phyloP scores from a whole-genome alignment of 164 flowering plant species.

The Nelumbo lutea region DNA sequence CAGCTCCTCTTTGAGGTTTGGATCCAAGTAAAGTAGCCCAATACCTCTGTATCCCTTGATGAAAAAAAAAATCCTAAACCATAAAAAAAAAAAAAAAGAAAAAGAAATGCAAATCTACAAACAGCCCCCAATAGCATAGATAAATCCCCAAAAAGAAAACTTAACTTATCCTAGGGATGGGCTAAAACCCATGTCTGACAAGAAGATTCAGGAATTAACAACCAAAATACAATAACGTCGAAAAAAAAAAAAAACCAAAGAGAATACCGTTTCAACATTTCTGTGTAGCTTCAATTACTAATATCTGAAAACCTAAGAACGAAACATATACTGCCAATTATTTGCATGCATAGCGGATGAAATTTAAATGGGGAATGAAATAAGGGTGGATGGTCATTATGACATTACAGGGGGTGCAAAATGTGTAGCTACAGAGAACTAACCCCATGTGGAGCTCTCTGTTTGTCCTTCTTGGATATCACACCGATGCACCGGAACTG shows the following conservation, averaged over 20 bases:
- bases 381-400: too few species aligned
- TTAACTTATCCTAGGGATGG: too few species aligned
- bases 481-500: slow-evolving; percentile 18
- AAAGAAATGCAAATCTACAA: too few species aligned
- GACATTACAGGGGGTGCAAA: too few species aligned
- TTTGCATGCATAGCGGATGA: neutral
- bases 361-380: neutral
- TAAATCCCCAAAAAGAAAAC: too few species aligned
- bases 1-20: too few species aligned
- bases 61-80: too few species aligned
- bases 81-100: too few species aligned
- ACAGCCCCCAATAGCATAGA: too few species aligned
- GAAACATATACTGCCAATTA: neutral
- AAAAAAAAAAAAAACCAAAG: too few species aligned
- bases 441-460: slow-evolving; percentile 17
- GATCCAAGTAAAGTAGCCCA: too few species aligned
- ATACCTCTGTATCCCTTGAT: too few species aligned
- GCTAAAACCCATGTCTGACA: neutral
- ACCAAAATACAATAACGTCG: neutral
- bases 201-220: neutral
- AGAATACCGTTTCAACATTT: neutral
- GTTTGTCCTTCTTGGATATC: slow-evolving; percentile 21
- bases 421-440: neutral
- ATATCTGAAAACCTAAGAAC: neutral
- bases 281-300: neutral